phyloP scores from a whole-genome alignment of 2,329 filamentous ascomycete species.

The Aspergillus pseudoterreus region DNA sequence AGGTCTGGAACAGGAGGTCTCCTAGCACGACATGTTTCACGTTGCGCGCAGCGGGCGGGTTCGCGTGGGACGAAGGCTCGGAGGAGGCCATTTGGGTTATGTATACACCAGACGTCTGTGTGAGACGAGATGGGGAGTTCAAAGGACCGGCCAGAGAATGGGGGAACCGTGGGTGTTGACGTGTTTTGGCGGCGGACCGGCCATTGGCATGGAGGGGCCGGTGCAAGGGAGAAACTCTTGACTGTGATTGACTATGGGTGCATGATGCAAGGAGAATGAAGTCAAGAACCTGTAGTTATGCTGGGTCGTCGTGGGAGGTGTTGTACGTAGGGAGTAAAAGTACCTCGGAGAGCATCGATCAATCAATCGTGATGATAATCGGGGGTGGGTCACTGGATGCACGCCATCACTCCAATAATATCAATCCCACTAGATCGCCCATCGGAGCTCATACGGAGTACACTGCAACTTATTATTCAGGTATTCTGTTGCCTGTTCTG shows the following conservation, averaged over 20 bases:
- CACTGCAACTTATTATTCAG: neutral
- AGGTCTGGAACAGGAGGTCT: slow-evolving; percentile 77
- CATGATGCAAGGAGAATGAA: neutral
- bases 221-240: neutral
- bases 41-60: slow-evolving; percentile 60
- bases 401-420: neutral
- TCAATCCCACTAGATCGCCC: neutral
- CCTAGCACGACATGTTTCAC: slow-evolving; percentile 84
- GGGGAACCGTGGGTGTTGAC: neutral
- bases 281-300: no score
- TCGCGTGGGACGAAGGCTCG: slow-evolving; percentile 23
- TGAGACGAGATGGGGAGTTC: neutral
- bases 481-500: slow-evolving; percentile 13
- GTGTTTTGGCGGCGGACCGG: neutral
- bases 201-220: slow-evolving; percentile 4
- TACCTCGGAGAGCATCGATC: no score
- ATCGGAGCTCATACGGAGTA: neutral
- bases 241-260: neutral
- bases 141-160: slow-evolving; percentile 1
- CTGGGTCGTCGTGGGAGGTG: no score
- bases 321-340: no score
- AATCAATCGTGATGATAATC: no score
- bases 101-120: no score
- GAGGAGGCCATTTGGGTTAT: slow-evolving; percentile 26
- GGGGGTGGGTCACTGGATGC: no score